Evolutionary conservation across 2,329 filamentous ascomycete species (phyloP).

Genomic region (Phoma sp.): DNA sequence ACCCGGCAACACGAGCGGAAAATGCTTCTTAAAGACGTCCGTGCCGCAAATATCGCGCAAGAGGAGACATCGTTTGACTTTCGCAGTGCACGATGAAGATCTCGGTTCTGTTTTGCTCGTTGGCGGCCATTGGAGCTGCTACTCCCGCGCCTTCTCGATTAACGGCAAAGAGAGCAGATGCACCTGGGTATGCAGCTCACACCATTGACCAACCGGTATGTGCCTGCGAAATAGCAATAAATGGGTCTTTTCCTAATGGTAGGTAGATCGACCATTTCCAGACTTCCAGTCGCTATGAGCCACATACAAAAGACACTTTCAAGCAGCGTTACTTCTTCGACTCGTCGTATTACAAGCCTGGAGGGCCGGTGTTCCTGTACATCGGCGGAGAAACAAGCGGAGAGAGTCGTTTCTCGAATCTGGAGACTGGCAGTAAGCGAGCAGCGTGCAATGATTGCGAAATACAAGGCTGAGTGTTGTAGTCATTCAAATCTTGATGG

Average conservation of each 20-base stretch:
- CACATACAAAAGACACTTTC: slow-evolving; percentile 57
- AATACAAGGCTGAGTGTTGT: slow-evolving; percentile 15
- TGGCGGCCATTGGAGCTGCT: slow-evolving; percentile 12
- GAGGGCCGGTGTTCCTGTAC: slow-evolving; percentile 59
- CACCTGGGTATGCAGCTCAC: slow-evolving; percentile 28
- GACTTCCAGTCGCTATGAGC: slow-evolving; percentile 47
- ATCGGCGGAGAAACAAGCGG: slow-evolving; percentile 56
- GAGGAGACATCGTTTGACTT: not conserved
- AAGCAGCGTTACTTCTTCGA: slow-evolving; percentile 63
- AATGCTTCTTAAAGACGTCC: slow-evolving; percentile 1
- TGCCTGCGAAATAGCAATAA: not conserved
- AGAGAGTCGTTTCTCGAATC: slow-evolving; percentile 47
- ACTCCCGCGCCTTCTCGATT: slow-evolving; percentile 5
- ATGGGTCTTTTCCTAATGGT: not conserved
- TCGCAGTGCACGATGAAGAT: slow-evolving; percentile 15
- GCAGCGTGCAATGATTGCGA: not conserved
- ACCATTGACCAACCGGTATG: slow-evolving; percentile 35
- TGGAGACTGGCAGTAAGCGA: slow-evolving; percentile 49
- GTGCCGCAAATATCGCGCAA: not conserved
- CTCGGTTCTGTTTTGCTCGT: slow-evolving; percentile 5
- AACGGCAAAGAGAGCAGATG: slow-evolving; percentile 19
- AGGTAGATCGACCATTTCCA: slow-evolving; percentile 56
- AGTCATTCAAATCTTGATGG: slow-evolving; percentile 61
- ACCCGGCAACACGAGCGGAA: not conserved
- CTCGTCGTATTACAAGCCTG: slow-evolving; percentile 59